Conservation (phyloP, 345 rosid species). For the Geranium rotundifolium region DNA sequence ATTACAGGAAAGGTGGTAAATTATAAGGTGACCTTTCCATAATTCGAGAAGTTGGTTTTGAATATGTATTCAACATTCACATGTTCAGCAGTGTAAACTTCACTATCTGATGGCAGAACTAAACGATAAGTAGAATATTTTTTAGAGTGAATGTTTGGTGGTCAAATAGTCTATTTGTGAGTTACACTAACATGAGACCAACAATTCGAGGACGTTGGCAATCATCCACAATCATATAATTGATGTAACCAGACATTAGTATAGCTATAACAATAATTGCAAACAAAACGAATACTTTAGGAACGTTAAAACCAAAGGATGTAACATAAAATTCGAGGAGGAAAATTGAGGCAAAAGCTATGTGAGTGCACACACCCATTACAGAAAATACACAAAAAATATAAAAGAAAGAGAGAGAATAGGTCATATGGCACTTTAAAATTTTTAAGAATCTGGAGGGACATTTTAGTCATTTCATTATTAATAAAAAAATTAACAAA, state of each 20-base stretch:
- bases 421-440: no score
- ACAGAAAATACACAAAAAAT: not conserved
- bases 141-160: conserved; percentile 19
- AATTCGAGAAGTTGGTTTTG: conserved; percentile 34
- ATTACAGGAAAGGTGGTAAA: not conserved
- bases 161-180: conserved; percentile 22
- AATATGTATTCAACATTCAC: conserved; percentile 29
- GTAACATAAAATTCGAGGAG: conserved; percentile 11
- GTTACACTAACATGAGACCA: conserved; percentile 21
- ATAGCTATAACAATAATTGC: conserved; percentile 1
- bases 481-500: no score
- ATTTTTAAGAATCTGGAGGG: no score
- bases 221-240: conserved; percentile 13
- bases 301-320: conserved; percentile 7
- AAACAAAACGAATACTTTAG: conserved; percentile 6
- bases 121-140: conserved; percentile 20
- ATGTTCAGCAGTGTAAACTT: conserved; percentile 28
- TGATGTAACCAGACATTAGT: conserved; percentile 11
- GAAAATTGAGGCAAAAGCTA: conserved; percentile 11
- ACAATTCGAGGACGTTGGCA: conserved; percentile 23
- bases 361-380: conserved; percentile 14
- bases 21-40: conserved; percentile 20
- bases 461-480: no score
- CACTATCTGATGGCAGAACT: conserved; percentile 16
- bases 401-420: not conserved